Percentiles rank a stretch among this genome's conserved stretches.
phyloP scores from a whole-genome alignment of 1,284 basidiomycete genomes.

The Rhodofomes roseus region DNA sequence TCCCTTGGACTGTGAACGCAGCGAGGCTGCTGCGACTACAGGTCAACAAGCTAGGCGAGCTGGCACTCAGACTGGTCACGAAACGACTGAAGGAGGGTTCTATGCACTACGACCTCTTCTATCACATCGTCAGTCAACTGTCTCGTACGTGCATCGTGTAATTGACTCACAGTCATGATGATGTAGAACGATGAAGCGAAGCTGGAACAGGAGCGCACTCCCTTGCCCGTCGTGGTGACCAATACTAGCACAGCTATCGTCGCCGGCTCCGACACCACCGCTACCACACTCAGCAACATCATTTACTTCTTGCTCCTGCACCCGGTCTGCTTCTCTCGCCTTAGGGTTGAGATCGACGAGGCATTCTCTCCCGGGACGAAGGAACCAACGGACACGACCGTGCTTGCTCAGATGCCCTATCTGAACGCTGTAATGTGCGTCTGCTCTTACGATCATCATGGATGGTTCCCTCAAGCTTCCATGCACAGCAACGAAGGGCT shows the following conservation, averaged over 20 bases:
- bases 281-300: constrained; percentile 39
- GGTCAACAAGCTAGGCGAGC: background rate
- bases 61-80: background rate
- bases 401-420: constrained; percentile 24
- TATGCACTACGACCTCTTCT: constrained; percentile 46
- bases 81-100: constrained; percentile 20
- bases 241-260: constrained; percentile 50
- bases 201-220: constrained; percentile 33
- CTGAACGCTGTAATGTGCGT: constrained; percentile 30
- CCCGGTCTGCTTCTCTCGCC: constrained; percentile 38
- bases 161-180: no score
- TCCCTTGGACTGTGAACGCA: background rate
- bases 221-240: constrained; percentile 35
- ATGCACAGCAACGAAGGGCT: constrained; percentile 53
- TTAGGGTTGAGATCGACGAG: constrained; percentile 48
- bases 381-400: constrained; percentile 19
- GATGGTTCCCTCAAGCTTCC: no score
- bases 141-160: no score
- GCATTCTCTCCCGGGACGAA: constrained; percentile 15
- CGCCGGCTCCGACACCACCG: constrained; percentile 56
- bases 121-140: constrained; percentile 37
- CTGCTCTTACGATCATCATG: no score
- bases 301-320: constrained; percentile 46
- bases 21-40: background rate
- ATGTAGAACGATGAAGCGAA: constrained; percentile 46